Percentiles rank a stretch among this genome's conserved stretches.
phyloP scores from a whole-genome alignment of 331 rosid genomes.

The Rosa hybrid region DNA sequence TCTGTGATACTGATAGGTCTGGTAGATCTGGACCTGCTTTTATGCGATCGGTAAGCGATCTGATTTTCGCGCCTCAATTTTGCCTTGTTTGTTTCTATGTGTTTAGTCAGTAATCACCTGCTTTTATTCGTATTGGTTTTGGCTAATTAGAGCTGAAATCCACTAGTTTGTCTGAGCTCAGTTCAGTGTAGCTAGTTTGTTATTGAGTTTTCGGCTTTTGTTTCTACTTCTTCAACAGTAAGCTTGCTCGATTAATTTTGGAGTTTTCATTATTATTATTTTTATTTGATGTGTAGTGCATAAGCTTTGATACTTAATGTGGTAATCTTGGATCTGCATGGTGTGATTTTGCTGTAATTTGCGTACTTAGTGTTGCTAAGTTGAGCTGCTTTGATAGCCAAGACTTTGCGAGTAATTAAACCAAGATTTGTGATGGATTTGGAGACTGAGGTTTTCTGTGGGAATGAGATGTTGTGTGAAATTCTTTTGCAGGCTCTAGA shows the following conservation, averaged over 20 bases:
- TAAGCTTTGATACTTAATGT: not conserved
- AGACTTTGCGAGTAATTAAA: not conserved
- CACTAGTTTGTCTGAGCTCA: not conserved
- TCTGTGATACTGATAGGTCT: constrained; percentile 7
- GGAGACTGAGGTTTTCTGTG: not conserved
- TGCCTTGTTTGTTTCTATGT: not conserved
- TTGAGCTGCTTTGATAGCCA: not conserved
- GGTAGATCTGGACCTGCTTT: constrained; percentile 42
- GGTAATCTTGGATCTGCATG: constrained; percentile 7
- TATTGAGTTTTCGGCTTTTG: not conserved
- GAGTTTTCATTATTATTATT: not conserved
- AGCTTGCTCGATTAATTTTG: not conserved
- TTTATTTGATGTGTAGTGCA: not conserved
- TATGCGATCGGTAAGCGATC: constrained; percentile 56
- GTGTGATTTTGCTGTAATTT: not conserved
- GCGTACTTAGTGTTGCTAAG: not conserved
- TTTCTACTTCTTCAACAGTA: not conserved
- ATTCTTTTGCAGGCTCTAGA: constrained; percentile 41
- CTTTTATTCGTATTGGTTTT: not conserved
- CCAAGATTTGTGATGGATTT: constrained; percentile 14
- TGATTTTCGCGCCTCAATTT: not conserved
- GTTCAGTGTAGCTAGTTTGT: not conserved
- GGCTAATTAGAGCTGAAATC: not conserved
- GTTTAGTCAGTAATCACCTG: constrained; percentile 6
- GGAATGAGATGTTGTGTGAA: constrained; percentile 2